Percentiles rank a stretch among this genome's conserved stretches.
Evolutionary conservation across 768 basidiomycete genomes (phyloP).

Genomic region (Auricularia cornea): DNA sequence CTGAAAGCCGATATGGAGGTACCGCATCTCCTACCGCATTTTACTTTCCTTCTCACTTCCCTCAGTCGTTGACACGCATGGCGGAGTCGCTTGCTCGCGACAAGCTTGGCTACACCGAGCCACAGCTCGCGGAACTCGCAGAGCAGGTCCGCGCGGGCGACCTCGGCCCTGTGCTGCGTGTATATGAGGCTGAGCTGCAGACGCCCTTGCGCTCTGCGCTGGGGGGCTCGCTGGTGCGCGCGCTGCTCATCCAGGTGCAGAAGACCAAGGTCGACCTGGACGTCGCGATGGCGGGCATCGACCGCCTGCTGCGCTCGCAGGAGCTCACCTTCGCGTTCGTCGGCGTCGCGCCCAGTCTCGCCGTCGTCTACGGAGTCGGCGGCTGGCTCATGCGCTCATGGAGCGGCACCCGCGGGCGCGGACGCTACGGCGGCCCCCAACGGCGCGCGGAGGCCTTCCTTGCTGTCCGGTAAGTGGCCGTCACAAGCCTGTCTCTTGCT

Average conservation of each 20-base stretch:
- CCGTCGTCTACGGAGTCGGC: constrained; percentile 61
- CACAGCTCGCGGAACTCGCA: constrained; percentile 59
- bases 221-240: constrained; percentile 70
- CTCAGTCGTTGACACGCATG: constrained; percentile 89
- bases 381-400: constrained; percentile 46
- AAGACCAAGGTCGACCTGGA: constrained; percentile 72
- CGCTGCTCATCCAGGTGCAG: constrained; percentile 86
- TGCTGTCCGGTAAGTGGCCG: constrained; percentile 50
- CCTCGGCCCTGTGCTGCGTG: constrained; percentile 73
- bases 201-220: constrained; percentile 76
- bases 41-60: background rate
- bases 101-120: constrained; percentile 54
- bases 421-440: constrained; percentile 50
- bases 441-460: constrained; percentile 54
- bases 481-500: background rate
- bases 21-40: constrained; percentile 15
- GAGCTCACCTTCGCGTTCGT: constrained; percentile 96
- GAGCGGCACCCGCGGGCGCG: constrained; percentile 39
- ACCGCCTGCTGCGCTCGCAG: constrained; percentile 71
- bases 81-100: constrained; percentile 76
- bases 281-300: background rate
- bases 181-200: constrained; percentile 90
- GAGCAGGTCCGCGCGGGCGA: constrained; percentile 68
- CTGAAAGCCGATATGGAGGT: constrained; percentile 82
- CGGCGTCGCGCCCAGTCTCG: constrained; percentile 84